A percentile compares a stretch with the other conserved stretches of the same genome.
These are phyloP conservation scores for Lactifluus pinguis DNA, from an alignment of 768 basidiomycete species.

Conservation along the genomic window DNA sequence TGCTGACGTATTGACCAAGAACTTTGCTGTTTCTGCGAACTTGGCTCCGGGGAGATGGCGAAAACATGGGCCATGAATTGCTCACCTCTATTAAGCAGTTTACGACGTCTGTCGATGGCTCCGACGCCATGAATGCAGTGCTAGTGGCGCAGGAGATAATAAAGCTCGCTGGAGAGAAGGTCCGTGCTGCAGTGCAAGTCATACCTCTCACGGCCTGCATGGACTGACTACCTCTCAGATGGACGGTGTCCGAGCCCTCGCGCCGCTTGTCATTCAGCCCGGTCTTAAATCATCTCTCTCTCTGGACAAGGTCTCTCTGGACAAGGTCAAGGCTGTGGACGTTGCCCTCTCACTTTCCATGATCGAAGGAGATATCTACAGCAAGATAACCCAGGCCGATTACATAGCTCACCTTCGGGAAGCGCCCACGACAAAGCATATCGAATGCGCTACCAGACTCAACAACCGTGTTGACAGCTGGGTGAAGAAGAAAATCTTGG, in stretches of 20 bases:
- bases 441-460: conserved; percentile 28
- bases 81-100: conserved; percentile 20
- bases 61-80: conserved; percentile 22
- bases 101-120: neutral
- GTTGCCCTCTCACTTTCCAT: conserved; percentile 37
- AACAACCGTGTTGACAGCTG: conserved; percentile 31
- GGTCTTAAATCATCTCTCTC: neutral
- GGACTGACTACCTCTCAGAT: neutral
- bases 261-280: neutral
- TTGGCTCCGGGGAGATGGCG: conserved; percentile 6
- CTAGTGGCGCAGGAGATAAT: conserved; percentile 1
- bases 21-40: conserved; percentile 5
- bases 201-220: neutral
- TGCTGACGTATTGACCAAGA: conserved; percentile 1
- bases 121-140: conserved; percentile 1
- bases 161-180: conserved; percentile 4
- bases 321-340: conserved; percentile 31
- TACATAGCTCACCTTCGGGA: conserved; percentile 34
- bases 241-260: neutral
- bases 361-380: conserved; percentile 36
- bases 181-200: neutral
- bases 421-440: conserved; percentile 24
- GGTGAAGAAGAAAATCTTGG: conserved; percentile 18
- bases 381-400: conserved; percentile 32
- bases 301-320: conserved; percentile 11